phyloP scores from a whole-genome alignment of 177 flowering plant genomes.

The Tripterygium wilfordii region DNA sequence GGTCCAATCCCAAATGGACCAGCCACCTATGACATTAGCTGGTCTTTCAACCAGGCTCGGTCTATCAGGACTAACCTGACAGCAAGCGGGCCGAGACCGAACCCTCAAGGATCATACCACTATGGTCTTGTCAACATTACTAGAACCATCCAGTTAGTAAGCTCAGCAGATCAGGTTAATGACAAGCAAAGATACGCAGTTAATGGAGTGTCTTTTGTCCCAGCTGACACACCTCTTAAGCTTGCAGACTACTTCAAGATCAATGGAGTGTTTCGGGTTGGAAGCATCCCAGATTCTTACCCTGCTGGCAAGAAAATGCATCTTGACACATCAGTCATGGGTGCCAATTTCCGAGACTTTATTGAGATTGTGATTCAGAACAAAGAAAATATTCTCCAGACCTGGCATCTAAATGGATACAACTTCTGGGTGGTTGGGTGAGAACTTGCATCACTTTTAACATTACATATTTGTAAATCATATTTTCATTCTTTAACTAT shows the following conservation, averaged over 20 bases:
- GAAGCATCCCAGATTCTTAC: slow-evolving; percentile 57
- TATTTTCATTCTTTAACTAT: not conserved
- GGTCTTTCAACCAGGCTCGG: slow-evolving; percentile 71
- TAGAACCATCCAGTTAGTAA: slow-evolving; percentile 50
- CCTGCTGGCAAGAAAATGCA: slow-evolving; percentile 15
- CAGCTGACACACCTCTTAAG: slow-evolving; percentile 76
- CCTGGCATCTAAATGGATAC: slow-evolving; percentile 75
- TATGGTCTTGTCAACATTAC: slow-evolving; percentile 53
- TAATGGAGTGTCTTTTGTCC: slow-evolving; percentile 64
- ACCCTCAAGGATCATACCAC: slow-evolving; percentile 92
- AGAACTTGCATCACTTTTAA: slow-evolving; percentile 7
- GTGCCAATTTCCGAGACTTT: slow-evolving; percentile 58
- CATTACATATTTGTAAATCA: not conserved
- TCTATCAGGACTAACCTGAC: slow-evolving; percentile 65
- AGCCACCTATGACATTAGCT: slow-evolving; percentile 33
- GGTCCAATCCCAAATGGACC: slow-evolving; percentile 58
- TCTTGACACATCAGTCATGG: slow-evolving; percentile 69
- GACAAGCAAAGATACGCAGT: slow-evolving; percentile 70
- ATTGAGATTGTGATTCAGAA: slow-evolving; percentile 79
- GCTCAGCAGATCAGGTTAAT: slow-evolving; percentile 42
- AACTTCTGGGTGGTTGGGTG: slow-evolving; percentile 76
- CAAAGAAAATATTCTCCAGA: slow-evolving; percentile 51
- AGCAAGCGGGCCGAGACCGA: slow-evolving; percentile 82
- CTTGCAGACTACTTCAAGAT: slow-evolving; percentile 77
- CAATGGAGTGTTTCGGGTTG: slow-evolving; percentile 54